Evolutionary conservation across 768 basidiomycete genomes (phyloP).

Genomic region (Lactifluus hygrophoroides): DNA sequence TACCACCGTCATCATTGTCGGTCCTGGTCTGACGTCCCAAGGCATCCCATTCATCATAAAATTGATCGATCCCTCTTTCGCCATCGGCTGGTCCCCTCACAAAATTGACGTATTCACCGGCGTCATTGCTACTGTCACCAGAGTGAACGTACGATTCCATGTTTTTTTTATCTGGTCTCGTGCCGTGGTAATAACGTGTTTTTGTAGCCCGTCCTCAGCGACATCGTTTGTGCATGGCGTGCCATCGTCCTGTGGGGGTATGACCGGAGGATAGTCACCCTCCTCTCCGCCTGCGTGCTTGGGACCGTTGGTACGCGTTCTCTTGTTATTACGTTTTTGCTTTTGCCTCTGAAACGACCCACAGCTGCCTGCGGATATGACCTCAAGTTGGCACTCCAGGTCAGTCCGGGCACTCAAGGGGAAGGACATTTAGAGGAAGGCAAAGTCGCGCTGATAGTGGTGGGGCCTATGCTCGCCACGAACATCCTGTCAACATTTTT

Average conservation of each 20-base stretch:
- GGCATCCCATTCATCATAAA: slow-evolving; percentile 6
- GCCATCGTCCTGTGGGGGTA: slow-evolving; percentile 10
- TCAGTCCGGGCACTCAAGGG: neutral
- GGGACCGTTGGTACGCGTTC: slow-evolving; percentile 3
- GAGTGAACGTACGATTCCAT: slow-evolving; percentile 4
- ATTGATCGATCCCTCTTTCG: neutral
- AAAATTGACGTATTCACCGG: neutral
- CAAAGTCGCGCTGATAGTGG: slow-evolving; percentile 5
- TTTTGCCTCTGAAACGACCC: neutral
- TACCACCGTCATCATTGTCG: neutral
- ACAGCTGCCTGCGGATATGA: slow-evolving; percentile 3
- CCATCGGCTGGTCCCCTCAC: slow-evolving; percentile 6
- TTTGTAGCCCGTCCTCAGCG: slow-evolving; percentile 9
- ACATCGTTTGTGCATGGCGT: slow-evolving; percentile 16
- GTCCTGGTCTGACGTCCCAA: neutral
- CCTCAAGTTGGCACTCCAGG: slow-evolving; percentile 1
- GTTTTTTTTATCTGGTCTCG: neutral
- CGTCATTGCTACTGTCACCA: neutral
- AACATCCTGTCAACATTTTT: slow-evolving; percentile 8
- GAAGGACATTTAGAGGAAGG: neutral
- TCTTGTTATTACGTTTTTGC: neutral
- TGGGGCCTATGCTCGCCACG: slow-evolving; percentile 13
- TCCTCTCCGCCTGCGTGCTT: slow-evolving; percentile 3
- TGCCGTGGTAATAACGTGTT: neutral
- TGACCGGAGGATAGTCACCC: slow-evolving; percentile 5